These are phyloP conservation scores for Chrysanthemum lavandulifolium DNA, from an alignment of 129 eudicot species.

Conservation along the genomic window DNA sequence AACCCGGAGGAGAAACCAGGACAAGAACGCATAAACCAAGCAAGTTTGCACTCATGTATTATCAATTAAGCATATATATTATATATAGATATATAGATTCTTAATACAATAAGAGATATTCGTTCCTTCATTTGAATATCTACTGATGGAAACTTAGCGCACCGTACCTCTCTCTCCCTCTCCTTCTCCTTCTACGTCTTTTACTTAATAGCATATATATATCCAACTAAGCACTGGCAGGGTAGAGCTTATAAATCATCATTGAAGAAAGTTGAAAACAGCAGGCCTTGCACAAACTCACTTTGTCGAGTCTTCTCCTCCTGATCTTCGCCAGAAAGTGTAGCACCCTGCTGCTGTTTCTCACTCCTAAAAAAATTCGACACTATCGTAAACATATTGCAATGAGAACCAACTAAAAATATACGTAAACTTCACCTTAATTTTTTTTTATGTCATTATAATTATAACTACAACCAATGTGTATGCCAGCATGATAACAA, in stretches of 20 bases:
- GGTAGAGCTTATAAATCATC: constrained; percentile 51
- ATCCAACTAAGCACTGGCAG: background rate
- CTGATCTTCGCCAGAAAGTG: constrained; percentile 70
- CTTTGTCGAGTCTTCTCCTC: constrained; percentile 77
- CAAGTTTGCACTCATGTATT: background rate
- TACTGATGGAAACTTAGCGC: constrained; percentile 15
- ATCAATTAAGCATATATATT: constrained; percentile 17
- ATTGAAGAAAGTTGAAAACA: constrained; percentile 71
- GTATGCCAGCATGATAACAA: constrained; percentile 1
- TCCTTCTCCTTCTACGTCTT: background rate
- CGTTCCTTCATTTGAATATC: constrained; percentile 24
- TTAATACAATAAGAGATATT: constrained; percentile 30
- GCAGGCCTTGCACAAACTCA: constrained; percentile 81
- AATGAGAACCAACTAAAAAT: no score
- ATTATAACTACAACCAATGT: background rate
- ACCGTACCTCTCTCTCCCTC: constrained; percentile 18
- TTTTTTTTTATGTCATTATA: background rate
- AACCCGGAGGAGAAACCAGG: background rate
- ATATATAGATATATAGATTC: constrained; percentile 12
- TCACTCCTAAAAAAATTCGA: constrained; percentile 33
- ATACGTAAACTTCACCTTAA: background rate
- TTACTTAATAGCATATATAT: constrained; percentile 14
- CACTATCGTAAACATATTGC: background rate
- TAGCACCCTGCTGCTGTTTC: constrained; percentile 31
- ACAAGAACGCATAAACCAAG: constrained; percentile 8